Evolutionary conservation across 1,284 basidiomycete species (phyloP), one percentile per base, ranked within the genome.

Genomic region (Trichosporon sp.): DNA sequence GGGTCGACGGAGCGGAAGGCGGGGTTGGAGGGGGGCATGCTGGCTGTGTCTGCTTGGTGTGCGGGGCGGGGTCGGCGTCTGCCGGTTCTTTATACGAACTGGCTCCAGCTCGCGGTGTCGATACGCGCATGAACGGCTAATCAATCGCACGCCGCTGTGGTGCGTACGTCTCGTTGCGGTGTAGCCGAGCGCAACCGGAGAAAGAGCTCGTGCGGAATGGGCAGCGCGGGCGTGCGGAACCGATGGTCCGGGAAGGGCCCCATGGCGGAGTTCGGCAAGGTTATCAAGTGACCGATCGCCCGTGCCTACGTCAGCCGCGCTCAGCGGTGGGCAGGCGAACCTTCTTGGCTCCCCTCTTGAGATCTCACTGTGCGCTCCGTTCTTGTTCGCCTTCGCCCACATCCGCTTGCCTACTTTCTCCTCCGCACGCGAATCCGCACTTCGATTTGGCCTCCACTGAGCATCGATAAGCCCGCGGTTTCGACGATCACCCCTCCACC

Each of bases 1-100:
- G 56, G 56, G 56, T 60, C 56, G 56, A 60, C 29, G 29, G 56
- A 32, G 56, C 56, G 56, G 56, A 60, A 60, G 56, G 29, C 27
- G 12, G 56, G 56, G 56, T 60, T 60, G 27, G 27, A 15, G 29
- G 56, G 21, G 9, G 56, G 56, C 56, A 60, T 60, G 15, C 18
- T 60, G 27, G 27, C n/a, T n/a, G n/a, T n/a, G n/a, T n/a, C n/a
- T n/a, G n/a, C n/a, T n/a, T n/a, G n/a, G n/a, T n/a, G n/a, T n/a
- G n/a, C n/a, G n/a, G n/a, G n/a, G n/a, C 8, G 27, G 15, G 8
- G 56, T 31, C 5, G 3, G 56, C 18, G 15, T 15, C 12, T 31
- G 53, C 15, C 12, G 35, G 12, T 38, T 12, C 15, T 42, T n/a
- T 42, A 42, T 42, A 42, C n/a, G 18, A 12, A 6, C 4, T 42